A percentile compares a stretch with the other conserved stretches of the same genome.
These are phyloP conservation scores for Ascochyta viciae-villosae DNA, from an alignment of 2,329 filamentous ascomycete species.

Conservation along the genomic window DNA sequence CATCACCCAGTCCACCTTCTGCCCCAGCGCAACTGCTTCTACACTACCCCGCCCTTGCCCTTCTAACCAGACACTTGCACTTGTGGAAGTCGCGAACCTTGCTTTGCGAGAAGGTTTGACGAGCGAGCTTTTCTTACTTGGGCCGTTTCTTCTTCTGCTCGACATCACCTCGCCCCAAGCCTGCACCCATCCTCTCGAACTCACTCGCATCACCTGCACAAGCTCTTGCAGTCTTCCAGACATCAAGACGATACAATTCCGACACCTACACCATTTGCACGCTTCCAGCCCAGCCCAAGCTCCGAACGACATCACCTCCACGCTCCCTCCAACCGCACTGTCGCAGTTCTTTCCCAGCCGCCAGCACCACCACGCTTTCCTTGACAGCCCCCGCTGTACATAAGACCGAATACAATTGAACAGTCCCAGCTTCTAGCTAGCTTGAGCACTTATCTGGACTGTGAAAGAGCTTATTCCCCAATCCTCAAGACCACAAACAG, in stretches of 20 bases:
- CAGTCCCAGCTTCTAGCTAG: constrained; percentile 39
- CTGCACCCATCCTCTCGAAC: constrained; percentile 37
- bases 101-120: constrained; percentile 48
- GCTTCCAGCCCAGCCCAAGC: constrained; percentile 42
- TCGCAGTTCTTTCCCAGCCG: constrained; percentile 41
- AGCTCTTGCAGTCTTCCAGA: constrained; percentile 39
- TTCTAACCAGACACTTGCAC: constrained; percentile 23
- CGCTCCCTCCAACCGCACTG: constrained; percentile 36
- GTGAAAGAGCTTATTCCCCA: constrained; percentile 39
- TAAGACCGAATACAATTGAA: constrained; percentile 59
- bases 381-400: constrained; percentile 79
- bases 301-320: constrained; percentile 45
- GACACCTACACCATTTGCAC: constrained; percentile 43
- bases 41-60: constrained; percentile 20
- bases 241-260: constrained; percentile 36
- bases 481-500: constrained; percentile 34
- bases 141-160: constrained; percentile 42
- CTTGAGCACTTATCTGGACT: constrained; percentile 35
- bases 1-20: constrained; percentile 28
- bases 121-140: constrained; percentile 49
- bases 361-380: constrained; percentile 89
- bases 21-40: constrained; percentile 20
- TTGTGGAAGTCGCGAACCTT: constrained; percentile 30
- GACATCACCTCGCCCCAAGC: constrained; percentile 37
- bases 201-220: constrained; percentile 40